Evolutionary conservation across 768 basidiomycete genomes (phyloP).

Genomic region (Boletus vermiculosoides): DNA sequence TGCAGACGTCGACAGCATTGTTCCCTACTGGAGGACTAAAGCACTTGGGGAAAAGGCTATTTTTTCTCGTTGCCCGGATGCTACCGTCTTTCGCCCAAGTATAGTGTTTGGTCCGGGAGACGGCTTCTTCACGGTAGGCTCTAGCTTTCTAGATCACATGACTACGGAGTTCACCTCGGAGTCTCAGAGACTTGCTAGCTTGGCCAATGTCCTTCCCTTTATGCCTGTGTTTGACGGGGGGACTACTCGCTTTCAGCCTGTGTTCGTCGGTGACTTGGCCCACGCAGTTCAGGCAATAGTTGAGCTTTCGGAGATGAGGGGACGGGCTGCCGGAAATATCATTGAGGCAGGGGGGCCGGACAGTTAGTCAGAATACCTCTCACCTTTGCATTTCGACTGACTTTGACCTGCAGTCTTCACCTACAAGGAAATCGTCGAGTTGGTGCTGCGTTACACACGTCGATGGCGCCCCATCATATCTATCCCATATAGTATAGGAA

Average conservation of each 20-base stretch:
- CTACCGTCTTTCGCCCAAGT: slow-evolving; percentile 69
- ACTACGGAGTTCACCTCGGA: not conserved
- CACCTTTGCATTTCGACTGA: slow-evolving; percentile 37
- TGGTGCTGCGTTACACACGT: slow-evolving; percentile 53
- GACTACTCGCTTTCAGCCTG: slow-evolving; percentile 62
- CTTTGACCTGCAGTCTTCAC: slow-evolving; percentile 53
- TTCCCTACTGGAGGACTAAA: slow-evolving; percentile 64
- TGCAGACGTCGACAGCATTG: slow-evolving; percentile 54
- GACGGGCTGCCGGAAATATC: slow-evolving; percentile 41
- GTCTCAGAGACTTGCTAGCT: slow-evolving; percentile 56
- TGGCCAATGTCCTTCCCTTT: slow-evolving; percentile 62
- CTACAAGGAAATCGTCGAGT: slow-evolving; percentile 64
- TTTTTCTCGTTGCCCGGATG: slow-evolving; percentile 42
- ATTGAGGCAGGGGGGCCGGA: slow-evolving; percentile 51
- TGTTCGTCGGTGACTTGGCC: slow-evolving; percentile 70
- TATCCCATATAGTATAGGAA: slow-evolving; percentile 61
- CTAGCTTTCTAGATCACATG: not conserved
- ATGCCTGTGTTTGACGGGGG: slow-evolving; percentile 81
- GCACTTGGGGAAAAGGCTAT: slow-evolving; percentile 59
- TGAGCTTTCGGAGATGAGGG: slow-evolving; percentile 37
- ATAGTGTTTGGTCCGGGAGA: slow-evolving; percentile 77
- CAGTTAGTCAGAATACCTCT: slow-evolving; percentile 36
- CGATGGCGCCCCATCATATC: slow-evolving; percentile 59
- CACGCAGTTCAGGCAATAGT: slow-evolving; percentile 57
- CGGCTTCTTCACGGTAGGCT: slow-evolving; percentile 66